These are phyloP conservation scores for Kentomonas sorsogonicus DNA, from an alignment of 208 protist species.

Conservation along the genomic window DNA sequence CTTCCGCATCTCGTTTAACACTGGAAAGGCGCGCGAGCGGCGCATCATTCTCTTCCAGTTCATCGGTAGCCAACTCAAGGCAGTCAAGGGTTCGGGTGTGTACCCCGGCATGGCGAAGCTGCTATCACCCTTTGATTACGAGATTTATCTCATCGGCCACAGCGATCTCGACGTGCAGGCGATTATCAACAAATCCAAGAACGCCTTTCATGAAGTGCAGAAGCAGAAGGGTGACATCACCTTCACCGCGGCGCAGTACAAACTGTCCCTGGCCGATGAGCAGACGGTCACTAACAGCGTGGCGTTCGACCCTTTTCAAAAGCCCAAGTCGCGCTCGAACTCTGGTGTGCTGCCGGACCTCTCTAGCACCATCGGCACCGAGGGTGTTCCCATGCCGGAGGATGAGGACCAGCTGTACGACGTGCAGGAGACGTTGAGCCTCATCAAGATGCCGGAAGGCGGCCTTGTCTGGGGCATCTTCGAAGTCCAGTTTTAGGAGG, in stretches of 20 bases:
- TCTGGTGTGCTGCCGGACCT: background rate
- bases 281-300: slow-evolving; percentile 8
- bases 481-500: slow-evolving; percentile 32
- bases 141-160: slow-evolving; percentile 69
- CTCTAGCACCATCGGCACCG: slow-evolving; percentile 6
- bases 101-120: slow-evolving; percentile 62
- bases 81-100: slow-evolving; percentile 33
- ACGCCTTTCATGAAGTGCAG: slow-evolving; percentile 33
- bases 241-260: slow-evolving; percentile 5
- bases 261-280: background rate
- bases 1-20: slow-evolving; percentile 66
- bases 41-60: slow-evolving; percentile 82
- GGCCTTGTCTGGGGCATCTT: slow-evolving; percentile 76
- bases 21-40: slow-evolving; percentile 24
- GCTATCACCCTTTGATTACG: slow-evolving; percentile 54
- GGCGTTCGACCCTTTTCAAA: too few relatives aligned
- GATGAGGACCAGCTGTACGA: slow-evolving; percentile 25
- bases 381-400: background rate
- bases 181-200: slow-evolving; percentile 70
- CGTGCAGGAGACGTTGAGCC: slow-evolving; percentile 45
- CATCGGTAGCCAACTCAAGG: slow-evolving; percentile 62
- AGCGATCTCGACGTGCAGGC: slow-evolving; percentile 53
- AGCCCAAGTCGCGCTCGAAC: too few relatives aligned
- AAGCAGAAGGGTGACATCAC: background rate
- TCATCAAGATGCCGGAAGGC: slow-evolving; percentile 48